phyloP scores from a whole-genome alignment of 106 monocot species.

The Dioscorea alata region DNA sequence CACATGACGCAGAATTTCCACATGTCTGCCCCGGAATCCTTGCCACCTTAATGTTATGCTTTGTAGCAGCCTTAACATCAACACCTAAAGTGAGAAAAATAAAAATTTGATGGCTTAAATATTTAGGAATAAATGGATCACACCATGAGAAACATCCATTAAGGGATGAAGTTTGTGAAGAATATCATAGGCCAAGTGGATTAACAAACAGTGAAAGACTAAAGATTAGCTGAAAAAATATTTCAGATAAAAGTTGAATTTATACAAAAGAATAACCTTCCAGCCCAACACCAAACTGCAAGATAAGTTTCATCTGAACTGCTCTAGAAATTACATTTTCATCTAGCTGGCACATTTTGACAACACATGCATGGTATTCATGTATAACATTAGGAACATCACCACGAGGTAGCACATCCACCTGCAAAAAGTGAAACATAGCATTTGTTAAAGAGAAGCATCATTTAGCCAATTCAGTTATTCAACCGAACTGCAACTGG shows the following conservation, averaged over 20 bases:
- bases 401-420: constrained; percentile 66
- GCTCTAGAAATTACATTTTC: constrained; percentile 62
- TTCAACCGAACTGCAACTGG: no score
- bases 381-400: constrained; percentile 67
- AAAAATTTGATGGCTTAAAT: no score
- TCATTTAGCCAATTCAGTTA: no score
- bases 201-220: no score
- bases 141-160: background rate
- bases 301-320: constrained; percentile 73
- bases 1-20: constrained; percentile 82
- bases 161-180: background rate
- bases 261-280: constrained; percentile 19
- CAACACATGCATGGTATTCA: constrained; percentile 77
- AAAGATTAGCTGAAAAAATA: no score
- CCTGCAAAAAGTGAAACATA: constrained; percentile 28
- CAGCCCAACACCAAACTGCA: constrained; percentile 97
- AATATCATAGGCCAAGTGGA: no score
- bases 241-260: no score
- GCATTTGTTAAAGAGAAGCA: background rate
- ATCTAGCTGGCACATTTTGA: constrained; percentile 44
- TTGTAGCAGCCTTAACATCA: constrained; percentile 81
- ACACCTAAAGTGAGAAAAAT: constrained; percentile 40
- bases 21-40: constrained; percentile 75
- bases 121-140: no score
- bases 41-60: constrained; percentile 84